Conservation (phyloP, 768 basidiomycete genomes). For the Auriscalpium vulgare region DNA sequence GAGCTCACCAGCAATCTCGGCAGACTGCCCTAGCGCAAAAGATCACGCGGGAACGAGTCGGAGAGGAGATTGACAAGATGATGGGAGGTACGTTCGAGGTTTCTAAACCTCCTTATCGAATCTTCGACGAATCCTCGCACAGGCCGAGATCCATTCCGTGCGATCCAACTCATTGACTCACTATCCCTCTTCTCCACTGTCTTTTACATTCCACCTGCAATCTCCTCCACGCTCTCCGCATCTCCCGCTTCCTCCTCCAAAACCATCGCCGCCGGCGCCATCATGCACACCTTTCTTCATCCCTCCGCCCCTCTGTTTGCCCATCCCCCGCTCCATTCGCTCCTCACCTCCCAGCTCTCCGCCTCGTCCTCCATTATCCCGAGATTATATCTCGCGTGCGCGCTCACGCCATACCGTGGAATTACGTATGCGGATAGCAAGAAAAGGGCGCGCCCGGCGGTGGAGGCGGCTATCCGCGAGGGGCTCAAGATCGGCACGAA, state of each 20-base stretch:
- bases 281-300: constrained; percentile 46
- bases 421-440: constrained; percentile 58
- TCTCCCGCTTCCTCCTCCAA: constrained; percentile 28
- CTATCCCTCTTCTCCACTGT: constrained; percentile 64
- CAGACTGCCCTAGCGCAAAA: constrained; percentile 66
- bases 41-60: constrained; percentile 86
- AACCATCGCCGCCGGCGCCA: constrained; percentile 47
- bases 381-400: constrained; percentile 73
- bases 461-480: constrained; percentile 70
- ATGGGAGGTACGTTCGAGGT: constrained; percentile 53
- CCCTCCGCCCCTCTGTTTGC: constrained; percentile 18
- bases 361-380: constrained; percentile 34
- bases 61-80: constrained; percentile 93
- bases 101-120: neutral
- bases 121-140: constrained; percentile 1
- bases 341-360: constrained; percentile 29
- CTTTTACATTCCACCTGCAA: constrained; percentile 47
- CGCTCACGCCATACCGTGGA: constrained; percentile 62
- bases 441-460: constrained; percentile 47
- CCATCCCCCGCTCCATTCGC: constrained; percentile 40
- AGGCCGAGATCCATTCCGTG: constrained; percentile 70
- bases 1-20: neutral
- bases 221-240: constrained; percentile 37
- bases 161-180: constrained; percentile 68
- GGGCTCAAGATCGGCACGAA: constrained; percentile 78